Base-by-base conservation (phyloP, 2,329 filamentous ascomycete species). In the Ceratocystis albifundus region DNA sequence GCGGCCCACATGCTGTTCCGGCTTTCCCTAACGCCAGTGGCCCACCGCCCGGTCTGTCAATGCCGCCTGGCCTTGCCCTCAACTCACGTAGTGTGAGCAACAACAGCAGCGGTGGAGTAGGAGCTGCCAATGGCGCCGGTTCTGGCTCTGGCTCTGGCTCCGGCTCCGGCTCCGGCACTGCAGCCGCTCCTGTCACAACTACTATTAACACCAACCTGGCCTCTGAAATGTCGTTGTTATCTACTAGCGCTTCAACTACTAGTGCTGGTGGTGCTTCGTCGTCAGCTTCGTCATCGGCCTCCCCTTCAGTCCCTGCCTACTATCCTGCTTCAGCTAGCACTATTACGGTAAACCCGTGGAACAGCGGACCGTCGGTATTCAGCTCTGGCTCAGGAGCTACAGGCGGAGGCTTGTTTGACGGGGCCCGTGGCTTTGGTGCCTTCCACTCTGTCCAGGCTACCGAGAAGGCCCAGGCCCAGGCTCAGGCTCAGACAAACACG, bases 11-110 rank as follows among this genome's bases (percentile, higher is more conserved):
- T 77, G 76, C 44, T 75, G 80, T 17, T 80, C 78, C 28, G 82
- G 81, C 69, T 80, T 92, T 90, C 72, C 81, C 85, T 0, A 84
- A 84, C 1, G 84, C 85, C 44, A 88, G 80, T 71, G 86, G 89
- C 0, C 92, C 92, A 28, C 92, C 92, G 12, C 92, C 92, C 0
- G 92, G 92, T 1, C 81, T 96, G 7, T 74, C 84, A 1, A 85
- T 84, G 5, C 91, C 91, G 15, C 89, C 90, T 1, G 89, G 89
- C 12, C 78, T 93, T 44, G 79, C 15, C 67, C 69, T 20, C 70
- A 71, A 15, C 73, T 73, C 20, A 53, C 66, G 41, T 25, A 48
- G n/a, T 46, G 28, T 46, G 20, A 62, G 45, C 46, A 57, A 53
- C 62, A 50, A 32, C 46, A 50, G 28, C 57, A 41, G n/a, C 59